These are phyloP conservation scores for Aegilops speltoides DNA, from an alignment of 176 grass and related monocot species.

Conservation along the genomic window DNA sequence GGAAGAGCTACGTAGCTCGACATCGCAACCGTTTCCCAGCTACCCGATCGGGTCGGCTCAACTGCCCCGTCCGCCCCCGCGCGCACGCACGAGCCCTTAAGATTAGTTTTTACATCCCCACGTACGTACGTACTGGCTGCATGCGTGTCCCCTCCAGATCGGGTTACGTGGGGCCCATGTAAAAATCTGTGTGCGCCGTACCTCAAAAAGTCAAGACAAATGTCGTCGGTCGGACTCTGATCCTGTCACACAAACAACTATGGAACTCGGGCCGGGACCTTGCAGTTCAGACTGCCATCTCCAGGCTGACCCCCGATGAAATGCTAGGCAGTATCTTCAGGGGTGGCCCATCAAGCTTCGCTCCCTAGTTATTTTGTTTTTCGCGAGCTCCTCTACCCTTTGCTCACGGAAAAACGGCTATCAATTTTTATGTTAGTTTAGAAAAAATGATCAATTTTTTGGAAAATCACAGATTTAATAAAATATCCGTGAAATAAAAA, in stretches of 20 bases:
- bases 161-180: not conserved
- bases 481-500: no score
- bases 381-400: no score
- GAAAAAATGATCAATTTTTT: no score
- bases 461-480: no score
- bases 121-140: not conserved
- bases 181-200: not conserved
- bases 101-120: not conserved
- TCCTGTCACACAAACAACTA: not conserved
- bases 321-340: no score
- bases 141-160: not conserved
- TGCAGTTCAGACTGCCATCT: no score
- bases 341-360: no score
- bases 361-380: no score
- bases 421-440: no score
- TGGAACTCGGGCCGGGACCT: no score
- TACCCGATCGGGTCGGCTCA: conserved; percentile 45
- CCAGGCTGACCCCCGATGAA: no score
- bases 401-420: no score
- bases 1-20: not conserved
- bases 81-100: not conserved
- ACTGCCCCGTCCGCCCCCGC: conserved; percentile 27
- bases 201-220: not conserved
- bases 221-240: not conserved
- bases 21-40: conserved; percentile 19